Evolutionary conservation across 1,139 yeast genomes (phyloP).

Genomic region (Geotrichum klebahnii): DNA sequence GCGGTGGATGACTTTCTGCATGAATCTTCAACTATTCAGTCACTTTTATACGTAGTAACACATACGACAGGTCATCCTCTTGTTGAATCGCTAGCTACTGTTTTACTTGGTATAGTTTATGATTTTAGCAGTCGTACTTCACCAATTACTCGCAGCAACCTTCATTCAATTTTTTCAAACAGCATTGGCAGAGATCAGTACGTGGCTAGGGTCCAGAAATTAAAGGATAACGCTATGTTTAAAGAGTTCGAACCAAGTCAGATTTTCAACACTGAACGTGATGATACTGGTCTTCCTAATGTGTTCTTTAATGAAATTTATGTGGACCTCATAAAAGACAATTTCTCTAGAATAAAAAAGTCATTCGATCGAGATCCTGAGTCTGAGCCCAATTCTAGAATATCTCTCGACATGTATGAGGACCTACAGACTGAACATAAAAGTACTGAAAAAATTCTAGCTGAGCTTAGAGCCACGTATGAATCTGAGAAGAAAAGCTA

Average conservation of each 20-base stretch:
- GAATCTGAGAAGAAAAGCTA: slow-evolving; percentile 26
- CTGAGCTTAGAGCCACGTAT: slow-evolving; percentile 28
- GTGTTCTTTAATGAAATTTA: slow-evolving; percentile 68
- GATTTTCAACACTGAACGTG: slow-evolving; percentile 50
- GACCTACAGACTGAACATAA: slow-evolving; percentile 49
- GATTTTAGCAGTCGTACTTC: slow-evolving; percentile 75
- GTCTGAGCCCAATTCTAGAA: slow-evolving; percentile 60
- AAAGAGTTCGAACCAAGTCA: slow-evolving; percentile 50
- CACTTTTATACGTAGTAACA: slow-evolving; percentile 63
- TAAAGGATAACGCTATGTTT: slow-evolving; percentile 57
- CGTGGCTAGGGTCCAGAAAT: slow-evolving; percentile 65
- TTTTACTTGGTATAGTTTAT: slow-evolving; percentile 70
- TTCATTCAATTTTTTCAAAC: slow-evolving; percentile 58
- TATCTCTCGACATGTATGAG: slow-evolving; percentile 70
- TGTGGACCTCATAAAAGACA: slow-evolving; percentile 64
- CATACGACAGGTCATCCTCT: slow-evolving; percentile 56
- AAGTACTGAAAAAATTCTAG: slow-evolving; percentile 39
- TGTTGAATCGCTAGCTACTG: slow-evolving; percentile 71
- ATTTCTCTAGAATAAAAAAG: slow-evolving; percentile 61
- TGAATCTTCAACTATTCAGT: slow-evolving; percentile 61
- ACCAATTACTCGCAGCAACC: slow-evolving; percentile 62
- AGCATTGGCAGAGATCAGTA: slow-evolving; percentile 82
- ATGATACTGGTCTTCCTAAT: slow-evolving; percentile 81
- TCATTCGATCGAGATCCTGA: slow-evolving; percentile 74
- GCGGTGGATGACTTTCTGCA: slow-evolving; percentile 75